Percentiles rank a stretch among this genome's conserved stretches.
These are phyloP conservation scores for Halteria grandinella DNA, from an alignment of 73 alveolate genomes.

Conservation along the genomic window DNA sequence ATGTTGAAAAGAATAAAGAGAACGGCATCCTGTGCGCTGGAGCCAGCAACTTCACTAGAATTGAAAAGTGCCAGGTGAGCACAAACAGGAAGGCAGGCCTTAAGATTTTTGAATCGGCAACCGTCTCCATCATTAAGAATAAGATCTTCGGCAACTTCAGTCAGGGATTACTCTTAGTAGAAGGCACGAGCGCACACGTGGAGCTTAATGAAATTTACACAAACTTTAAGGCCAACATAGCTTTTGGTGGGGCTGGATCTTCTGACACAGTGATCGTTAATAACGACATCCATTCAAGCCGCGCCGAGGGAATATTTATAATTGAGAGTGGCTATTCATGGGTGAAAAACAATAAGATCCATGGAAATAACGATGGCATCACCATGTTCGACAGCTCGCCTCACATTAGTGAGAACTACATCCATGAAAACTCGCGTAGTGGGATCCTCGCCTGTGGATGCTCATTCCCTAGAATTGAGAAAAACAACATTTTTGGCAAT, in stretches of 20 bases:
- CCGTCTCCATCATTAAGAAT: constrained; percentile 76
- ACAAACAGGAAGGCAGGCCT: constrained; percentile 93
- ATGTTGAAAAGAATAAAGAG: constrained; percentile 81
- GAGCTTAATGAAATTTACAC: constrained; percentile 88
- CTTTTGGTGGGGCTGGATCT: constrained; percentile 95
- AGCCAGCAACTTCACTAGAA: constrained; percentile 72
- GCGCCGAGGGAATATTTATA: constrained; percentile 94
- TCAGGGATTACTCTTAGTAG: constrained; percentile 93
- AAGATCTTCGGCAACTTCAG: constrained; percentile 81
- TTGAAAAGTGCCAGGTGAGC: constrained; percentile 79
- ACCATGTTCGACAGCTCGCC: constrained; percentile 83
- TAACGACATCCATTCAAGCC: constrained; percentile 84
- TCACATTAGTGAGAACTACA: constrained; percentile 85
- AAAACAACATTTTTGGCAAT: constrained; percentile 62
- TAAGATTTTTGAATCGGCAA: constrained; percentile 84
- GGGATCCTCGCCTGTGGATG: constrained; percentile 85
- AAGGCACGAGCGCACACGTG: constrained; percentile 90
- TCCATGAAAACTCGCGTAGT: constrained; percentile 85
- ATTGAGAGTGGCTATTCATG: constrained; percentile 87
- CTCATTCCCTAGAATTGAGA: constrained; percentile 78
- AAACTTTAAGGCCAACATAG: constrained; percentile 95
- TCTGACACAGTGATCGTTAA: constrained; percentile 81
- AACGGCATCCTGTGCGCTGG: constrained; percentile 92
- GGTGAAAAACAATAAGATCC: constrained; percentile 84
- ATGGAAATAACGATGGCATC: constrained; percentile 96